Base-by-base conservation (phyloP, 1,284 basidiomycete species). In the Schizophyllum commune region DNA sequence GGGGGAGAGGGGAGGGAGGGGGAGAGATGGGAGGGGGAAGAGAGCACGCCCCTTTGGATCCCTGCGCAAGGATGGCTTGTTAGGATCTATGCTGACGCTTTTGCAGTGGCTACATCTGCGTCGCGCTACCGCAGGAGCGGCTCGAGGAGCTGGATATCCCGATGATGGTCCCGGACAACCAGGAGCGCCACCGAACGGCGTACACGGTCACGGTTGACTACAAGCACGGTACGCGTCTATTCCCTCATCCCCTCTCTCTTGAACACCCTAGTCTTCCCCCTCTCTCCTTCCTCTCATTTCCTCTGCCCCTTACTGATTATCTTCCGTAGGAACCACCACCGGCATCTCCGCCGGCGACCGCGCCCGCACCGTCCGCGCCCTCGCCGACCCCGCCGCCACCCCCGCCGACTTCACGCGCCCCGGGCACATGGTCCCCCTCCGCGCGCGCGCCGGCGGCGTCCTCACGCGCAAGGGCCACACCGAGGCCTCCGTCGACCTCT, bases 181-280 rank as follows among this genome's bases (percentile, higher is more conserved):
- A 94, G 68, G 96, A 99, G 67, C 85, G 87, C 58, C 91, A 97
- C 74, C 85, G 87, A 60, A 99, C 96, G 0, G 97, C 97, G 0
- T 99, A 99, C 76, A 96, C 96, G n/a, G 81, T 98, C 66, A 99
- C 96, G 0, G 86, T 97, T 52, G 97, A 99, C 76, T 96, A 96
- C 74, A 89, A 85, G 69, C 80, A 91, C 68, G 92, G 92, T 89
- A 62, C 61, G 83, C 72, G 57, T 34, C 22, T 65, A 27, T 27
- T 27, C 27, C 27, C n/a, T n/a, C n/a, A n/a, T n/a, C n/a, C n/a
- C n/a, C n/a, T n/a, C n/a, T n/a, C n/a, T n/a, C n/a, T n/a, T n/a
- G n/a, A n/a, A n/a, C n/a, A n/a, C n/a, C n/a, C n/a, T n/a, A n/a
- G n/a, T n/a, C n/a, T n/a, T n/a, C n/a, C n/a, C n/a, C n/a, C n/a